These are phyloP conservation scores for Biscogniauxia mediterranea DNA, from an alignment of 2,329 filamentous ascomycete genomes.

Conservation along the genomic window DNA sequence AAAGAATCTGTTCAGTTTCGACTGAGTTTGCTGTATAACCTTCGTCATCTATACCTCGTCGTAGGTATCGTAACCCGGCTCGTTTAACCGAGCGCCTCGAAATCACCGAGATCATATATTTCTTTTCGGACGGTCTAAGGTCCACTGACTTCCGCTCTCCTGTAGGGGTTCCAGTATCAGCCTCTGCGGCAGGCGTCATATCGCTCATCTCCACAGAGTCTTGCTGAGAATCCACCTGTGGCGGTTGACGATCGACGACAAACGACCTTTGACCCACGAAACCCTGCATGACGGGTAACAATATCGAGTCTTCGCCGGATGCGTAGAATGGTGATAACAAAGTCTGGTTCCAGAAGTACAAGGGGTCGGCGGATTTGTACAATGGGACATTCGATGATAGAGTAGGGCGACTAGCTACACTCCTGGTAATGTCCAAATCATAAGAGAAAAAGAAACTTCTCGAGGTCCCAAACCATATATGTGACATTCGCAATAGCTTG, in stretches of 20 bases:
- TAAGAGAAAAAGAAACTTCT: conserved; percentile 94
- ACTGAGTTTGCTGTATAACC: conserved; percentile 87
- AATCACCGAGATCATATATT: conserved; percentile 81
- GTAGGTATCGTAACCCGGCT: conserved; percentile 84
- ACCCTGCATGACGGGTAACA: conserved; percentile 85
- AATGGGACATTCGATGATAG: conserved; percentile 57
- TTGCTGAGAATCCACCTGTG: conserved; percentile 47
- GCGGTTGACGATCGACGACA: conserved; percentile 62
- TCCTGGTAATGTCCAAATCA: conserved; percentile 85
- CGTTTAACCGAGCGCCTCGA: conserved; percentile 86
- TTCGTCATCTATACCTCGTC: conserved; percentile 86
- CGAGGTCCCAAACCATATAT: conserved; percentile 78
- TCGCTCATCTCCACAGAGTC: conserved; percentile 32
- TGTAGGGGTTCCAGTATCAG: conserved; percentile 14
- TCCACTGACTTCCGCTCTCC: conserved; percentile 27
- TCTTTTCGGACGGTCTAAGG: conserved; percentile 46
- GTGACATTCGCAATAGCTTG: conserved; percentile 79
- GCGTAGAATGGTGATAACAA: conserved; percentile 73
- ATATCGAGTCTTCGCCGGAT: conserved; percentile 66
- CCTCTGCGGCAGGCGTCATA: conserved; percentile 19
- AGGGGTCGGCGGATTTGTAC: conserved; percentile 68
- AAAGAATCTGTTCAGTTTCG: conserved; percentile 93
- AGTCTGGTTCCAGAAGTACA: conserved; percentile 90
- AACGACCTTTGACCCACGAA: conserved; percentile 89
- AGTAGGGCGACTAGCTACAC: conserved; percentile 44